Base-by-base conservation (phyloP, 139 green algal genomes). In the Picocystis salinarum region DNA sequence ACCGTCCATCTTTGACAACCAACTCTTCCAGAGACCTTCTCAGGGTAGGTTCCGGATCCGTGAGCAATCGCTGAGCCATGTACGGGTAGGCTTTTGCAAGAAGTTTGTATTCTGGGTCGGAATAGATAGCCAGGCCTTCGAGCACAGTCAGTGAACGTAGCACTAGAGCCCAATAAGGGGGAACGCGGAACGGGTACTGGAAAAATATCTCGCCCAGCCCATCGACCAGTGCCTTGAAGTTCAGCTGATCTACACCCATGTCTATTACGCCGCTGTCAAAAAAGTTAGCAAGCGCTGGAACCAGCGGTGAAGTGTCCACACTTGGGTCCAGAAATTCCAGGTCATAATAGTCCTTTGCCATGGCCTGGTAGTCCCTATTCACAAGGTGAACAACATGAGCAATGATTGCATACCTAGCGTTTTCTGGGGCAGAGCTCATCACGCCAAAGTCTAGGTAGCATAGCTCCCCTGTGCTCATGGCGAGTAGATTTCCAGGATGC, bases 91-190 rank as follows among this genome's bases (percentile, higher is more conserved):
- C 84, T 28, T 53, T 47, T 2, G 49, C 84, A 26, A 98, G 72
- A 30, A 94, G 76, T 65, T 86, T 88, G 72, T 92, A 91, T n/a
- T 42, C 36, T 7, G 6, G 7, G 36, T 42, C 36, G 7, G 36
- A 27, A 17, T 23, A 5, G 18, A 46, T n/a, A 34, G 81, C 79
- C 22, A 92, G 54, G 4, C 81, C 86, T 56, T 96, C 86, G 42
- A 96, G 74, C 40, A 96, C 86, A 0, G 83, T 93, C 24, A 96
- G 60, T 2, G 68, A 85, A 25, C 86, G 69, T 51, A 96, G 66
- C 46, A 96, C 94, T 27, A 96, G 70, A 0, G 85, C 86, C 42
- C 93, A 96, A 62, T 95, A 96, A 4, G 82, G 63, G 2, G 85
- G 85, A 23, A 94, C 77, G 20, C 53, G 58, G 66, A 78, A 78